Evolutionary conservation across 2,329 filamentous ascomycete species (phyloP).

Genomic region (Aspergillus aculeatus): DNA sequence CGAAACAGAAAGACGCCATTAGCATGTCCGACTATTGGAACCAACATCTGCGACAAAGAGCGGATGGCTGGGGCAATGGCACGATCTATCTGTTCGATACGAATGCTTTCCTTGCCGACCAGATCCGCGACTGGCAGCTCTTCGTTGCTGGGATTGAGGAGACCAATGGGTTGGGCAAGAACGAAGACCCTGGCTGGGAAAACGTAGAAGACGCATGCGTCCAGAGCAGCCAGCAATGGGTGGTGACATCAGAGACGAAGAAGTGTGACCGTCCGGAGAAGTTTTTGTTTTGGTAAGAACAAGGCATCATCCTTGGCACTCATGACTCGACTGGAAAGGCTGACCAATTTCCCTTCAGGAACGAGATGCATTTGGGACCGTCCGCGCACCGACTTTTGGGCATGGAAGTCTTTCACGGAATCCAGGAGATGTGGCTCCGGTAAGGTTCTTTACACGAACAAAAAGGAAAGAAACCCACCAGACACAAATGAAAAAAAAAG

Average conservation of each 20-base stretch:
- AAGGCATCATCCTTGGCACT: constrained; percentile 8
- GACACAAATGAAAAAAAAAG: constrained; percentile 3
- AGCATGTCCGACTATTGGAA: constrained; percentile 38
- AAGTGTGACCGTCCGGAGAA: constrained; percentile 38
- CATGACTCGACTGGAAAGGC: constrained; percentile 5
- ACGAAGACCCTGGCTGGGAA: constrained; percentile 34
- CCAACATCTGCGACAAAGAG: constrained; percentile 26
- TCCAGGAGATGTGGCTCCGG: constrained; percentile 34
- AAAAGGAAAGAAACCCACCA: neutral
- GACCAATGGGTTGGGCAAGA: constrained; percentile 35
- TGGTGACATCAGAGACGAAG: constrained; percentile 32
- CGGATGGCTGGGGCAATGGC: constrained; percentile 34
- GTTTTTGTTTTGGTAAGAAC: constrained; percentile 43
- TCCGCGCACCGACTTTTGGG: constrained; percentile 40
- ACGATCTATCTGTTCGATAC: constrained; percentile 41
- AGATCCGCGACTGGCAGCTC: constrained; percentile 41
- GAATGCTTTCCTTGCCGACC: constrained; percentile 40
- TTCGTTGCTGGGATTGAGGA: constrained; percentile 36
- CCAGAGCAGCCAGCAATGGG: constrained; percentile 25
- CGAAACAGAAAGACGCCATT: constrained; percentile 36
- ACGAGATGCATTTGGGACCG: constrained; percentile 43
- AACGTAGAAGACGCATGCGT: constrained; percentile 39
- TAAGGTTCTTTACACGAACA: constrained; percentile 8
- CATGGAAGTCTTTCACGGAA: constrained; percentile 37
- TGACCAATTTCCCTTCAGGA: constrained; percentile 28